A percentile compares a stretch with the other conserved stretches of the same genome.
Conservation (phyloP, 139 green algal genomes). For the Coccomyxa sp. region DNA sequence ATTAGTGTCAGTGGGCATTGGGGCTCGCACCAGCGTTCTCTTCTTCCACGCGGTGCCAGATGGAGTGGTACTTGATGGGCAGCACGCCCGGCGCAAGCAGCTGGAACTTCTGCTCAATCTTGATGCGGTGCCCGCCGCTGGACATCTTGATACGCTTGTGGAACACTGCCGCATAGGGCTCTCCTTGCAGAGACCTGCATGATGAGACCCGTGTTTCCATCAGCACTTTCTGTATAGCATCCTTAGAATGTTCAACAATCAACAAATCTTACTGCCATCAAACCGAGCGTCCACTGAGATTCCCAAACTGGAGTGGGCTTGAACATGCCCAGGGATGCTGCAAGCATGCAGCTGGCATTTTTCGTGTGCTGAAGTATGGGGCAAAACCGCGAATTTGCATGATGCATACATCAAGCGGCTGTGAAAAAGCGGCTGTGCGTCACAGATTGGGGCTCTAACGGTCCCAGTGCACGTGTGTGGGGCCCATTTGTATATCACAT, state of each 20-base stretch:
- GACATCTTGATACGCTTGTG: constrained; percentile 30
- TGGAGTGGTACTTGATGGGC: constrained; percentile 22
- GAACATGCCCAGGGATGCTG: neutral
- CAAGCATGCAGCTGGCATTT: neutral
- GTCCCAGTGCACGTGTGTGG: too few relatives aligned
- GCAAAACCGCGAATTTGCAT: too few relatives aligned
- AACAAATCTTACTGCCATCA: neutral
- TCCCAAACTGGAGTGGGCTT: neutral
- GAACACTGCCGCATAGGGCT: constrained; percentile 25
- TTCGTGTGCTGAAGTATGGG: too few relatives aligned
- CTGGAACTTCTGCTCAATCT: constrained; percentile 31
- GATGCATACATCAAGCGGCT: too few relatives aligned
- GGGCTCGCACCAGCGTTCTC: too few relatives aligned
- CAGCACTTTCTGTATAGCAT: neutral
- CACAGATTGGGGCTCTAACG: too few relatives aligned
- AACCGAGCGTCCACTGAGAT: neutral
- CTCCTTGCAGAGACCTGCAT: constrained; percentile 16
- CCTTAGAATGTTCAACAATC: neutral
- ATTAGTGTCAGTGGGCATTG: too few relatives aligned
- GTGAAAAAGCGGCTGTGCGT: too few relatives aligned
- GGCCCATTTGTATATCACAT: too few relatives aligned
- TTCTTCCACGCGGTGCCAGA: constrained; percentile 11
- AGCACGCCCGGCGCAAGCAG: constrained; percentile 18
- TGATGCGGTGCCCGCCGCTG: constrained; percentile 21
- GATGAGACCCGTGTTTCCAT: neutral